A percentile compares a stretch with the other conserved stretches of the same genome.
These are phyloP conservation scores for Pyrus pyrifolia DNA, from an alignment of 306 rosid species.

Conservation along the genomic window DNA sequence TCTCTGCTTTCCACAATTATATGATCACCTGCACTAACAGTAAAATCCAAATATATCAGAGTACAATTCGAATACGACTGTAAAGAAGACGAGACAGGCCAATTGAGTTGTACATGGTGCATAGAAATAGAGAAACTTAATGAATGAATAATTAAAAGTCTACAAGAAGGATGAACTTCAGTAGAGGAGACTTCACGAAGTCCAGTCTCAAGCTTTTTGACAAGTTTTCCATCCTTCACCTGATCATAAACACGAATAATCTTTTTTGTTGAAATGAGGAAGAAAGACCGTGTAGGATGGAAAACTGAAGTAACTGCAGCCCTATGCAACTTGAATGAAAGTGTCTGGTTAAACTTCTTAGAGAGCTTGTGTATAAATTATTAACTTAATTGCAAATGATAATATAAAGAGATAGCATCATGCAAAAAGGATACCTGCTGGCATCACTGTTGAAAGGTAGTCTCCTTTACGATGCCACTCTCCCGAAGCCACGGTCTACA, in stretches of 20 bases:
- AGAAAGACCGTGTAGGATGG: slow-evolving; percentile 73
- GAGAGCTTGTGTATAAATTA: slow-evolving; percentile 59
- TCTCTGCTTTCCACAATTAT: slow-evolving; percentile 93
- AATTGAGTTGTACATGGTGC: not conserved
- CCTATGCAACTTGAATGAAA: slow-evolving; percentile 78
- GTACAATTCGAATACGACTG: not conserved
- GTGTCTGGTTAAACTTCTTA: slow-evolving; percentile 62
- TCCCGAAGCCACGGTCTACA: slow-evolving; percentile 73
- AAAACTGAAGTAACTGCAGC: slow-evolving; percentile 76
- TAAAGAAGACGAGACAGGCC: not conserved
- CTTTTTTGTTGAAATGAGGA: slow-evolving; percentile 73
- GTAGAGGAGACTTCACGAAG: slow-evolving; percentile 81
- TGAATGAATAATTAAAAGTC: not conserved
- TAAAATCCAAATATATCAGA: not conserved
- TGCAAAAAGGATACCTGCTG: slow-evolving; percentile 79
- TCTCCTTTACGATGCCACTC: slow-evolving; percentile 98
- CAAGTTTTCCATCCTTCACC: slow-evolving; percentile 37
- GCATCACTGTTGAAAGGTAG: slow-evolving; percentile 84
- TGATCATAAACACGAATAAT: slow-evolving; percentile 71
- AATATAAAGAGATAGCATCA: not conserved
- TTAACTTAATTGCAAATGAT: not conserved
- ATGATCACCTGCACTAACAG: slow-evolving; percentile 72
- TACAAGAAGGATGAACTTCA: slow-evolving; percentile 90
- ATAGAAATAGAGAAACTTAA: not conserved
- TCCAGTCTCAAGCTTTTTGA: slow-evolving; percentile 80